phyloP scores from a whole-genome alignment of 202 grass and related monocot species.

The Schoenoplectus triqueter region DNA sequence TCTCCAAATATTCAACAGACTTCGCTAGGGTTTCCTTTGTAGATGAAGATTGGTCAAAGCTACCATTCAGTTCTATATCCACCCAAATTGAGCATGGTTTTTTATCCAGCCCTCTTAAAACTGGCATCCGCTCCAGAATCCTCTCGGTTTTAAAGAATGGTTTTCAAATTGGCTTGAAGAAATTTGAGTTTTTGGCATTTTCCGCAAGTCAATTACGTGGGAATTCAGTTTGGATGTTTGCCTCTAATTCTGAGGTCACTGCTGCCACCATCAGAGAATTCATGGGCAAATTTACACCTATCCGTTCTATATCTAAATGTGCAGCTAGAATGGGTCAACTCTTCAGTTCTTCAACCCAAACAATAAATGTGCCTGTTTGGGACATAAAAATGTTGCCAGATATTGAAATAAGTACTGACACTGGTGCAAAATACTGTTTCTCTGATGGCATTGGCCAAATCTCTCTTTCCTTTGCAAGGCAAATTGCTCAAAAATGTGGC shows the following conservation, averaged over 20 bases:
- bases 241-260: constrained; percentile 69
- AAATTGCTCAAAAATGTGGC: constrained; percentile 57
- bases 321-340: constrained; percentile 97
- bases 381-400: constrained; percentile 76
- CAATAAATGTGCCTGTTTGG: constrained; percentile 47
- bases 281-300: constrained; percentile 85
- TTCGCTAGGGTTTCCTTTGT: constrained; percentile 94
- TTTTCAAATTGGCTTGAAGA: constrained; percentile 74
- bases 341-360: constrained; percentile 86
- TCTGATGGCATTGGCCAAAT: constrained; percentile 95
- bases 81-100: constrained; percentile 62
- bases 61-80: constrained; percentile 73
- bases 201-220: constrained; percentile 92
- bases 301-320: constrained; percentile 88
- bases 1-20: constrained; percentile 69
- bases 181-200: constrained; percentile 94
- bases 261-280: constrained; percentile 78
- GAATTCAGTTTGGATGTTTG: constrained; percentile 99
- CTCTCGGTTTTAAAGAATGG: constrained; percentile 81
- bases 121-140: constrained; percentile 69
- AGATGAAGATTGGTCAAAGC: constrained; percentile 95
- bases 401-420: constrained; percentile 73
- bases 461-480: constrained; percentile 61
- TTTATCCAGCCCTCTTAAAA: constrained; percentile 70
- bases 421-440: constrained; percentile 70